Percentiles rank a stretch among this genome's conserved stretches.
Evolutionary conservation across 1,284 basidiomycete genomes (phyloP).

Genomic region (Cryptococcus maquisensis): DNA sequence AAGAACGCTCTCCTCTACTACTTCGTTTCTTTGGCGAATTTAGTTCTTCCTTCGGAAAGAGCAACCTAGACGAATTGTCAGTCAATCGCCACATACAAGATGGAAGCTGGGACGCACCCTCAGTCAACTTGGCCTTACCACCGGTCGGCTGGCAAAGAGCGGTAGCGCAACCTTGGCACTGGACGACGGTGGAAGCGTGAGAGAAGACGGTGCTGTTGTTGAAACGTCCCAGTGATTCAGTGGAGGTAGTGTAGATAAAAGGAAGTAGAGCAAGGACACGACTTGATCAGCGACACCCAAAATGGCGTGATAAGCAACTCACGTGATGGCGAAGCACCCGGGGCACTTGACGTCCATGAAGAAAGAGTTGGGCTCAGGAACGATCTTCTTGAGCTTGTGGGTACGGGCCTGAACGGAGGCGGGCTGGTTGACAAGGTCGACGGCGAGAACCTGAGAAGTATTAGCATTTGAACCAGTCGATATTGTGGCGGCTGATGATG

Average conservation of each 20-base stretch:
- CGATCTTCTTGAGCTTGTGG: conserved; percentile 99
- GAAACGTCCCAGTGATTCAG: too few species aligned
- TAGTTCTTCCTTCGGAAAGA: conserved; percentile 53
- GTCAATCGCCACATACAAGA: conserved; percentile 6
- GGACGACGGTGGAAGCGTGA: conserved; percentile 52
- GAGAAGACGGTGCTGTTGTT: conserved; percentile 49
- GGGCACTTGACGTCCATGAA: conserved; percentile 99
- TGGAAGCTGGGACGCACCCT: conserved; percentile 64
- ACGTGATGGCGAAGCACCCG: conserved; percentile 60
- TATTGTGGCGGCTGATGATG: background rate
- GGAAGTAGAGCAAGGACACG: background rate
- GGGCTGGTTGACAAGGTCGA: conserved; percentile 97
- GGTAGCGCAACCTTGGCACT: conserved; percentile 85
- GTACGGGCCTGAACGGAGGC: conserved; percentile 78
- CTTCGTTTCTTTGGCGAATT: conserved; percentile 7
- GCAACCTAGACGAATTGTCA: conserved; percentile 41
- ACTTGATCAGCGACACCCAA: background rate
- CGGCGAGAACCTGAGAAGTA: conserved; percentile 76
- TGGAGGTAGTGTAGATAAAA: background rate
- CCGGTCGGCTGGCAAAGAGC: conserved; percentile 98
- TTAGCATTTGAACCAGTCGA: background rate
- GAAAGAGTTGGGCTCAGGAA: conserved; percentile 96
- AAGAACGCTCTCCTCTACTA: conserved; percentile 7
- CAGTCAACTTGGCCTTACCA: conserved; percentile 96
- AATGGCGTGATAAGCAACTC: conserved; percentile 11